Percentiles rank a stretch among this genome's conserved stretches.
Evolutionary conservation across 2,329 filamentous ascomycete species (phyloP).

Genomic region (Curvularia eragrostidis): DNA sequence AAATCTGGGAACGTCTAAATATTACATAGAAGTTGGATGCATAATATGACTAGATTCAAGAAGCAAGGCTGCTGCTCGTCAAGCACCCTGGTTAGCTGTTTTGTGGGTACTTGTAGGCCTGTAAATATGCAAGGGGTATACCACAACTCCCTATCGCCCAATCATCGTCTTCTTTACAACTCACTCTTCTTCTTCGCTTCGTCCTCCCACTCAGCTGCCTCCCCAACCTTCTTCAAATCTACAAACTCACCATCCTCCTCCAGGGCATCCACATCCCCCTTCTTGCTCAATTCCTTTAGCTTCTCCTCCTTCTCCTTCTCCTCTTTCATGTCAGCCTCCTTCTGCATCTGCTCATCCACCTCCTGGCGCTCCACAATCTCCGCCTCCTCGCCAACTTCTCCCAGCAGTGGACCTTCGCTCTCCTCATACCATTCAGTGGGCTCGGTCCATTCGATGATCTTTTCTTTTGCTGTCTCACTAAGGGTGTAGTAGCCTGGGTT

Average conservation of each 20-base stretch:
- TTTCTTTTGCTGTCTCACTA: conserved; percentile 67
- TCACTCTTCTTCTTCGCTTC: conserved; percentile 25
- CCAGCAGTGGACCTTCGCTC: conserved; percentile 39
- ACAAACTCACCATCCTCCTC: conserved; percentile 25
- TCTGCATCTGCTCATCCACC: conserved; percentile 32
- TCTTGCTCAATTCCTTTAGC: background rate
- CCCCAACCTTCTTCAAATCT: conserved; percentile 21
- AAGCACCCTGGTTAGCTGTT: background rate
- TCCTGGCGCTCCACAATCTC: conserved; percentile 40
- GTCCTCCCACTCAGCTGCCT: conserved; percentile 14
- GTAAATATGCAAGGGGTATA: background rate
- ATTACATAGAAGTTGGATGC: background rate
- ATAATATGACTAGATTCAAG: background rate
- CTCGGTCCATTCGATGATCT: conserved; percentile 69
- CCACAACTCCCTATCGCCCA: background rate
- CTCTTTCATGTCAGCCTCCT: conserved; percentile 23
- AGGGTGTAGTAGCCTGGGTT: conserved; percentile 77
- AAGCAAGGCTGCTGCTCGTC: background rate
- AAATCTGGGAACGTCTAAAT: background rate
- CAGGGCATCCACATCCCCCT: conserved; percentile 9
- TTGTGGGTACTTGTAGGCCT: background rate
- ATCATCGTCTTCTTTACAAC: conserved; percentile 14
- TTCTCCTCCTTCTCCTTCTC: conserved; percentile 14
- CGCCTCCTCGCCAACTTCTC: conserved; percentile 40
- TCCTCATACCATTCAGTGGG: conserved; percentile 70